Evolutionary conservation across 2,329 filamentous ascomycete species (phyloP).

Genomic region (Cercospora citrullina): DNA sequence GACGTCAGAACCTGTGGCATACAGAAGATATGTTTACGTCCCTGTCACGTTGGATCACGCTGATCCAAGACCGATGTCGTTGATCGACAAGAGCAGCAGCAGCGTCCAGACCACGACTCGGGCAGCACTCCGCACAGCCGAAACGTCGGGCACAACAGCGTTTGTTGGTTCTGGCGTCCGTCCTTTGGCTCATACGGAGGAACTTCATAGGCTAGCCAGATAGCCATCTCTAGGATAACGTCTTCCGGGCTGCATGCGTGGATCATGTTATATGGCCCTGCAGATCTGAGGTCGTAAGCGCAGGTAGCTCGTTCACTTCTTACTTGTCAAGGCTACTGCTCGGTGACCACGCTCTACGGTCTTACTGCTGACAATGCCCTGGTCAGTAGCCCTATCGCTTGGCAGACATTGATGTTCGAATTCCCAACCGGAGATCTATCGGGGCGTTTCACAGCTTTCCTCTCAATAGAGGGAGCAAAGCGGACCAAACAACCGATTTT

Average conservation of each 20-base stretch:
- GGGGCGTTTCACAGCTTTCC: too few relatives aligned
- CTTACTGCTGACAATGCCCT: background rate
- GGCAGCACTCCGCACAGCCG: background rate
- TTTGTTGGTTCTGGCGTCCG: background rate
- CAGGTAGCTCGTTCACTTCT: background rate
- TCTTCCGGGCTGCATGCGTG: background rate
- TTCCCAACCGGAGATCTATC: too few relatives aligned
- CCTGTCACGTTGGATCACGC: background rate
- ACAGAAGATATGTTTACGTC: background rate
- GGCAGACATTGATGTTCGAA: background rate
- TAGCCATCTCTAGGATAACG: background rate
- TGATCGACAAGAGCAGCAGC: background rate
- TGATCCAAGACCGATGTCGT: background rate
- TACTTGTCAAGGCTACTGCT: background rate
- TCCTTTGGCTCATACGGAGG: background rate
- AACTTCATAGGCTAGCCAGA: background rate
- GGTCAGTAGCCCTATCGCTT: background rate
- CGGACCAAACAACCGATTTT: too few relatives aligned
- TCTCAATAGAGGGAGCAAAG: too few relatives aligned
- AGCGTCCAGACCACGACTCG: background rate
- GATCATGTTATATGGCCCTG: background rate
- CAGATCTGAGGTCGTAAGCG: background rate
- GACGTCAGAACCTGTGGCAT: background rate
- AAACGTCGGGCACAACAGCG: background rate
- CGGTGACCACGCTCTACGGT: background rate